Evolutionary conservation across 768 basidiomycete species (phyloP).

Genomic region (Lentinula aciculospora): DNA sequence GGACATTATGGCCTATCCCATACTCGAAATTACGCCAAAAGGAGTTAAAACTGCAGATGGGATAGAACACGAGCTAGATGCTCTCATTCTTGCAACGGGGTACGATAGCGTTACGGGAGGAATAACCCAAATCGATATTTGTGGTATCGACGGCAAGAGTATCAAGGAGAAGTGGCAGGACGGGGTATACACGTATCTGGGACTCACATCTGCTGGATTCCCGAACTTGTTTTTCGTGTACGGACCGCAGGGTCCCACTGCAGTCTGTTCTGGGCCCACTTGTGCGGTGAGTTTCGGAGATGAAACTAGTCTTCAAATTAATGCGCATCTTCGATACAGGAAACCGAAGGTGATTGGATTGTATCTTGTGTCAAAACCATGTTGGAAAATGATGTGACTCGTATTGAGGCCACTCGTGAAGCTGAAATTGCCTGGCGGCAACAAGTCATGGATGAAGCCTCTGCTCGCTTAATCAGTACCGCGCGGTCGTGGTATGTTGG

Average conservation of each 20-base stretch:
- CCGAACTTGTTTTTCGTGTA: constrained; percentile 21
- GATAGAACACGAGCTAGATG: constrained; percentile 16
- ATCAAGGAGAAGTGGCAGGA: constrained; percentile 19
- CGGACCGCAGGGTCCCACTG: constrained; percentile 17
- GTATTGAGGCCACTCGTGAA: constrained; percentile 7
- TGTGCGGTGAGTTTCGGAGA: background rate
- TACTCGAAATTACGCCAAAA: constrained; percentile 15
- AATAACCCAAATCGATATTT: constrained; percentile 19
- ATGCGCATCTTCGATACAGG: constrained; percentile 7
- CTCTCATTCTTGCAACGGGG: constrained; percentile 18
- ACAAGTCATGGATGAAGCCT: constrained; percentile 5
- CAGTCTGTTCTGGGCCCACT: constrained; percentile 10
- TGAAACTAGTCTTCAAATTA: background rate
- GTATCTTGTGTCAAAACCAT: constrained; percentile 9
- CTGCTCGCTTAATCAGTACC: constrained; percentile 1
- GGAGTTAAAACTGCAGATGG: constrained; percentile 18
- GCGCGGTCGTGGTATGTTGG: constrained; percentile 22
- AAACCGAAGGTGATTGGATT: constrained; percentile 16
- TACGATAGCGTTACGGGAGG: constrained; percentile 21
- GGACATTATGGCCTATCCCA: constrained; percentile 16
- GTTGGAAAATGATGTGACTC: constrained; percentile 1
- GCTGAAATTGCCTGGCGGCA: constrained; percentile 6
- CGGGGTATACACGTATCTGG: constrained; percentile 19
- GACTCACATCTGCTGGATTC: constrained; percentile 15
- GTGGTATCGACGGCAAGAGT: constrained; percentile 13